A percentile compares a stretch with the other conserved stretches of the same genome.
Evolutionary conservation across 2,329 filamentous ascomycete species (phyloP).

Genomic region (Xylariaceae sp.): DNA sequence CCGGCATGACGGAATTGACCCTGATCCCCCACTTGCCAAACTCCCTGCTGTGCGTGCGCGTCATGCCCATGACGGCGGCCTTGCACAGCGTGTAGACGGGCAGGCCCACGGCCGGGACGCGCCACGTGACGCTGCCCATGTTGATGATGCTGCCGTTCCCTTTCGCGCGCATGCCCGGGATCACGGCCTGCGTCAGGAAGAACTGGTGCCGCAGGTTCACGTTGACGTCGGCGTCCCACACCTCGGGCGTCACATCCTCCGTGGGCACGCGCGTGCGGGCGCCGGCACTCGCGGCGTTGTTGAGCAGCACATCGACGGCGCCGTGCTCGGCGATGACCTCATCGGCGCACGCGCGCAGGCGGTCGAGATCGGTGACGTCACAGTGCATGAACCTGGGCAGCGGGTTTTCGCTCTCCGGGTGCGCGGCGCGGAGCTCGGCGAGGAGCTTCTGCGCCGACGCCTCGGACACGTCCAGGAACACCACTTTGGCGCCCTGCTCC

Average conservation of each 20-base stretch:
- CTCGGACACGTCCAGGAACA: conserved; percentile 41
- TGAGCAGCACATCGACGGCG: conserved; percentile 35
- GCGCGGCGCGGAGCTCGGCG: conserved; percentile 23
- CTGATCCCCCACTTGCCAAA: conserved; percentile 37
- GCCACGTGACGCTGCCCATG: conserved; percentile 39
- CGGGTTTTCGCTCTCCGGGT: conserved; percentile 14
- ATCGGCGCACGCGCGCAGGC: conserved; percentile 34
- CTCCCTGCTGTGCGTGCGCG: conserved; percentile 37
- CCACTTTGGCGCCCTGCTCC: conserved; percentile 41
- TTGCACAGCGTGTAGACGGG: conserved; percentile 39
- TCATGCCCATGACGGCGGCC: conserved; percentile 39
- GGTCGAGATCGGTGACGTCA: conserved; percentile 39
- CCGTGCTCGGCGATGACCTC: conserved; percentile 31
- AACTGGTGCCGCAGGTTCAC: conserved; percentile 44
- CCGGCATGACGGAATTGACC: conserved; percentile 49
- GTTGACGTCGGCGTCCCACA: conserved; percentile 42
- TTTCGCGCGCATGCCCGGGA: conserved; percentile 33
- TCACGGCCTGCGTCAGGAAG: conserved; percentile 40
- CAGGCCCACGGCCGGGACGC: conserved; percentile 32
- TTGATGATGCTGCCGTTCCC: conserved; percentile 39
- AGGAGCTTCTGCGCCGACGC: conserved; percentile 33
- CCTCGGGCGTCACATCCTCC: conserved; percentile 37
- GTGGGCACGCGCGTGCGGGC: conserved; percentile 31
- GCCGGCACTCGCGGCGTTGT: conserved; percentile 35
- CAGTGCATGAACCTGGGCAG: conserved; percentile 40